Conservation (phyloP, 1,284 basidiomycete genomes). For the Ustilago tritici region DNA sequence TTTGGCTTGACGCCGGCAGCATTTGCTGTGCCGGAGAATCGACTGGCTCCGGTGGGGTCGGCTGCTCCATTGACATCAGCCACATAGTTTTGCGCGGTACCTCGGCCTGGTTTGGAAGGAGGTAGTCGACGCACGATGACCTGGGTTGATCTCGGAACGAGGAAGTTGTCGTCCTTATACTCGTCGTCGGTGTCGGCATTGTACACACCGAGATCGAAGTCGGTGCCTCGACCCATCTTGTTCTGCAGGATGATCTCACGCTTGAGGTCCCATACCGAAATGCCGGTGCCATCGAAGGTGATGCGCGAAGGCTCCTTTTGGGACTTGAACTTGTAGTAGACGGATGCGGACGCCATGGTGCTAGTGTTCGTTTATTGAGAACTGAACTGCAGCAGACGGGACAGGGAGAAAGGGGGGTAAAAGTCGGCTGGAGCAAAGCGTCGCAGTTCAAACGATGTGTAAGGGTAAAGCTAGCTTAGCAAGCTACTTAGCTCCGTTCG, state of each 20-base stretch:
- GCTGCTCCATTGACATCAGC: slow-evolving; percentile 71
- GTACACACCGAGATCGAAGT: slow-evolving; percentile 92
- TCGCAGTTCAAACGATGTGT: neutral
- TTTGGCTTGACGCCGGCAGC: slow-evolving; percentile 32
- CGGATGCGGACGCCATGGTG: slow-evolving; percentile 71
- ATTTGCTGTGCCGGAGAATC: slow-evolving; percentile 37
- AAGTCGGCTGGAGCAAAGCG: neutral
- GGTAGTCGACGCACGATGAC: slow-evolving; percentile 92
- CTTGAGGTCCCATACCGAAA: slow-evolving; percentile 99
- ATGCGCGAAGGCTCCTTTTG: slow-evolving; percentile 93
- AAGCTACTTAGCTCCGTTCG: neutral
- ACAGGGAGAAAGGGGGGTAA: neutral
- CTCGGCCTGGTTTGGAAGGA: slow-evolving; percentile 85
- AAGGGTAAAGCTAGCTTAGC: neutral
- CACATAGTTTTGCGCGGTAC: slow-evolving; percentile 89
- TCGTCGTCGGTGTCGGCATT: slow-evolving; percentile 73
- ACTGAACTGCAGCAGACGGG: slow-evolving; percentile 1
- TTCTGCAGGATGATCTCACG: slow-evolving; percentile 97
- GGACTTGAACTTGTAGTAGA: slow-evolving; percentile 98
- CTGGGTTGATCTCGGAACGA: slow-evolving; percentile 93
- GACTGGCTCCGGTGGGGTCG: slow-evolving; percentile 27
- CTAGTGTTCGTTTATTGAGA: neutral
- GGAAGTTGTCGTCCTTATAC: slow-evolving; percentile 88
- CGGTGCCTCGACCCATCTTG: slow-evolving; percentile 93
- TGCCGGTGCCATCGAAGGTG: slow-evolving; percentile 97